A percentile compares a stretch with the other conserved stretches of the same genome.
Evolutionary conservation across 2,329 filamentous ascomycete genomes (phyloP).

Genomic region (Penicillium sp.): DNA sequence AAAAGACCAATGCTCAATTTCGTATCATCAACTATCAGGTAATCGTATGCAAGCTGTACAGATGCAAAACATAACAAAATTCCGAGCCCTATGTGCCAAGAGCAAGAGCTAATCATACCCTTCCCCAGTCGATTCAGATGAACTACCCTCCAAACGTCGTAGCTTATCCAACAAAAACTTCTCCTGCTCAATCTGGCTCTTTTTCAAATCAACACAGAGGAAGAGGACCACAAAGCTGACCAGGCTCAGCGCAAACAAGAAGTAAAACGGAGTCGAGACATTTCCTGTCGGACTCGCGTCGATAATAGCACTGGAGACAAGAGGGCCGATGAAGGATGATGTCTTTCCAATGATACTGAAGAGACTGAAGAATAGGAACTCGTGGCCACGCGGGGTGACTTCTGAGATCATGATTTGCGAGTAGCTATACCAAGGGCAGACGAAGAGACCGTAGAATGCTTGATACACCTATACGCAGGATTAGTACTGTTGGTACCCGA

Average conservation of each 20-base stretch:
- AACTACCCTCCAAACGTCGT: conserved; percentile 8
- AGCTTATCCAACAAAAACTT: conserved; percentile 46
- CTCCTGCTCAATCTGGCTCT: conserved; percentile 57
- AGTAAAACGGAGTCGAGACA: conserved; percentile 62
- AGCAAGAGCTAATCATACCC: not conserved
- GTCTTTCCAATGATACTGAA: conserved; percentile 68
- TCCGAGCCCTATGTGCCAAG: not conserved
- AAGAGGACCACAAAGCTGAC: conserved; percentile 53
- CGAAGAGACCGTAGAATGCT: conserved; percentile 60
- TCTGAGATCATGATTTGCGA: conserved; percentile 67
- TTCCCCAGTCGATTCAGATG: conserved; percentile 3
- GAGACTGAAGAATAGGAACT: conserved; percentile 66
- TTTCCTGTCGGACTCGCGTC: conserved; percentile 54
- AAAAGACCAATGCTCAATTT: no score
- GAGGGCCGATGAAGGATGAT: conserved; percentile 62
- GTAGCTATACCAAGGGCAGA: conserved; percentile 68
- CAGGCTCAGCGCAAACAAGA: conserved; percentile 57
- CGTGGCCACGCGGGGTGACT: conserved; percentile 63
- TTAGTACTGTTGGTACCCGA: not conserved
- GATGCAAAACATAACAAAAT: not conserved
- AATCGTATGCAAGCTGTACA: not conserved
- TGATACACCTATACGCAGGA: conserved; percentile 36
- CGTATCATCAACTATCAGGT: no score
- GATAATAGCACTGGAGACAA: conserved; percentile 66
- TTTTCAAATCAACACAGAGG: conserved; percentile 57